Evolutionary conservation across 768 basidiomycete genomes (phyloP), one percentile per base, ranked within the genome.

Genomic region (Russula sp.): DNA sequence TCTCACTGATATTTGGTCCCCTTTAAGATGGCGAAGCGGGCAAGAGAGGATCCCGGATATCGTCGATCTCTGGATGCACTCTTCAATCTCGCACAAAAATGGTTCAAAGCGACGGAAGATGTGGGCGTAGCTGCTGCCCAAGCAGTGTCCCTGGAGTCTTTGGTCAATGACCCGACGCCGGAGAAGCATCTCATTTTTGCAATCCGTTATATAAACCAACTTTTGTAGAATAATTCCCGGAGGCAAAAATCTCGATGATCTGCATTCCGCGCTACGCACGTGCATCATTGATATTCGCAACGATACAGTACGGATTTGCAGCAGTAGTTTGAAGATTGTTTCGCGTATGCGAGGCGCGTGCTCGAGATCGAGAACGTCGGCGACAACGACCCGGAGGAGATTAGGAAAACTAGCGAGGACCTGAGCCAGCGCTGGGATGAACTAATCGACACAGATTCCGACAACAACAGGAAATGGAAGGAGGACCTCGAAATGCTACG

Each of bases 171-270:
- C 54, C 79, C 83, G 18, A 83, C 85, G 0, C 76, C 80, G 4
- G 85, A 84, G 54, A 79, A 87, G 68, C 84, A 87, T 64, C 70
- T 87, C 32, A 74, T 79, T 49, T 76, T 78, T 42, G 84, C 83
- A 3, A 71, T 89, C 29, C 64, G 71, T 11, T 70, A 70, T 38
- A 61, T 80, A 0, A 73, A 73, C 39, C 66, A 65, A 5, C 71
- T 79, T n/a, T 68, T 81, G 42, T 80, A 84, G 65, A 86, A 87
- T 11, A 71, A n/a, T 85, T 25, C 78, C 85, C 0, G 73, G 70
- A 5, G 73, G 74, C 22, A 80, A 74, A 55, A 76, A 81, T 2
- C 76, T 87, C 7, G 81, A 83, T 20, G 76, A 77, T 16, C 66
- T 88, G 49, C 73, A 78, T 60, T 55, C 69, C 8, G 72, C 75